These are phyloP conservation scores for Millerozyma miso DNA, from an alignment of 805 yeast species.

Conservation along the genomic window DNA sequence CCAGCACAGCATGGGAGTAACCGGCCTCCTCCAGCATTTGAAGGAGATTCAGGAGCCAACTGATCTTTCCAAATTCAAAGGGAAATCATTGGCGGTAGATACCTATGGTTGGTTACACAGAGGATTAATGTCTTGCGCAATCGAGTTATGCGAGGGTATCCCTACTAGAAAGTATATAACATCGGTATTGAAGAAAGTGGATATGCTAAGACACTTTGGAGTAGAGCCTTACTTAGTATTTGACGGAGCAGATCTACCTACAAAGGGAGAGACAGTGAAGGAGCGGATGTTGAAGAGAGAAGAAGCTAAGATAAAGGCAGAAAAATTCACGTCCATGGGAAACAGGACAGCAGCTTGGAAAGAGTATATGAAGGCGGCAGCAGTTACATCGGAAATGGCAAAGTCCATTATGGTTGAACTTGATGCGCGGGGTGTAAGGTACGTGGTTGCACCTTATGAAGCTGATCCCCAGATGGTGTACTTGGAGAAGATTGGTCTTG, in stretches of 20 bases:
- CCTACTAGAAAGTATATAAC: slow-evolving; percentile 73
- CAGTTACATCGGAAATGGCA: slow-evolving; percentile 89
- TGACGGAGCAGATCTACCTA: slow-evolving; percentile 85
- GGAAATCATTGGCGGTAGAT: slow-evolving; percentile 84
- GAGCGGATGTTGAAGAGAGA: slow-evolving; percentile 58
- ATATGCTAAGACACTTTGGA: slow-evolving; percentile 61
- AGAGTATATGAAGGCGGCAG: slow-evolving; percentile 73
- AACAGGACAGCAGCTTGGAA: slow-evolving; percentile 59
- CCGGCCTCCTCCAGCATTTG: slow-evolving; percentile 75
- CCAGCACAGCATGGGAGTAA: slow-evolving; percentile 61
- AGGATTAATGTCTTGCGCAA: slow-evolving; percentile 77
- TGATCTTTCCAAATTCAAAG: slow-evolving; percentile 57
- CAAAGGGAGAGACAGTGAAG: slow-evolving; percentile 68
- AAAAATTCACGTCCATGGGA: slow-evolving; percentile 47
- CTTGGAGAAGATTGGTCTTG: slow-evolving; percentile 67
- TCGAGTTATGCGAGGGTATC: slow-evolving; percentile 65
- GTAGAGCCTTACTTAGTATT: slow-evolving; percentile 85
- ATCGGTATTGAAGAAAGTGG: slow-evolving; percentile 62
- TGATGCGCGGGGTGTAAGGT: slow-evolving; percentile 52
- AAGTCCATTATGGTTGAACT: slow-evolving; percentile 74
- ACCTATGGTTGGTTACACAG: slow-evolving; percentile 96
- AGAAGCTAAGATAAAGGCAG: slow-evolving; percentile 56
- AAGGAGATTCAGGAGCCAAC: slow-evolving; percentile 66
- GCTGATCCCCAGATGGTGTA: slow-evolving; percentile 97
- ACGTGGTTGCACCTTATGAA: slow-evolving; percentile 95